Evolutionary conservation across 257 asterid genomes (phyloP).

Genomic region (Cordia subcordata): DNA sequence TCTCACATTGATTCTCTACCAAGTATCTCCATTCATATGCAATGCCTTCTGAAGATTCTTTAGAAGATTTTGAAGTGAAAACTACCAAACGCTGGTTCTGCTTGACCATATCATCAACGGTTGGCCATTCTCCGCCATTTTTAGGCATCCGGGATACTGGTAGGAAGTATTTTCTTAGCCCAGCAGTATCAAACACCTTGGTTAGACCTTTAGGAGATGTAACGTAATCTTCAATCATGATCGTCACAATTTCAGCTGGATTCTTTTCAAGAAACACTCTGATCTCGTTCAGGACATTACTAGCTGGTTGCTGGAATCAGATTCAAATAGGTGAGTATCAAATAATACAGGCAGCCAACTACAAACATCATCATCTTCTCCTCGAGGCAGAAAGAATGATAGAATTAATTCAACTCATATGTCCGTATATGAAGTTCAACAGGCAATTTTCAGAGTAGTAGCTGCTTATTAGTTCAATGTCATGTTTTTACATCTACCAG

Average conservation of each 20-base stretch:
- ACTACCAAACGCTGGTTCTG: conserved; percentile 82
- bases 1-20: conserved; percentile 88
- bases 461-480: background rate
- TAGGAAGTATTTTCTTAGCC: conserved; percentile 69
- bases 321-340: conserved; percentile 3
- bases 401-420: background rate
- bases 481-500: background rate
- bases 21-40: conserved; percentile 85
- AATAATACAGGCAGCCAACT: background rate
- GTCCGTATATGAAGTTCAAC: too few relatives aligned
- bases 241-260: conserved; percentile 83
- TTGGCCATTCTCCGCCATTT: conserved; percentile 86
- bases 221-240: conserved; percentile 84
- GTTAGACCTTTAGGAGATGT: conserved; percentile 66
- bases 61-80: conserved; percentile 75
- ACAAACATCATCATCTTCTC: background rate
- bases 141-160: conserved; percentile 83
- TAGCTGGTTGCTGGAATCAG: conserved; percentile 66
- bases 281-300: conserved; percentile 73
- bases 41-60: conserved; percentile 82
- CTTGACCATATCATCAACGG: conserved; percentile 74
- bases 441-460: too few relatives aligned
- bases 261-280: conserved; percentile 67
- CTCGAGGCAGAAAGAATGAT: background rate
- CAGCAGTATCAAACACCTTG: conserved; percentile 66